Percentiles rank a stretch among this genome's conserved stretches.
Conservation (phyloP, 1,139 yeast species). For the Magnusiomyces tetraspermus region DNA sequence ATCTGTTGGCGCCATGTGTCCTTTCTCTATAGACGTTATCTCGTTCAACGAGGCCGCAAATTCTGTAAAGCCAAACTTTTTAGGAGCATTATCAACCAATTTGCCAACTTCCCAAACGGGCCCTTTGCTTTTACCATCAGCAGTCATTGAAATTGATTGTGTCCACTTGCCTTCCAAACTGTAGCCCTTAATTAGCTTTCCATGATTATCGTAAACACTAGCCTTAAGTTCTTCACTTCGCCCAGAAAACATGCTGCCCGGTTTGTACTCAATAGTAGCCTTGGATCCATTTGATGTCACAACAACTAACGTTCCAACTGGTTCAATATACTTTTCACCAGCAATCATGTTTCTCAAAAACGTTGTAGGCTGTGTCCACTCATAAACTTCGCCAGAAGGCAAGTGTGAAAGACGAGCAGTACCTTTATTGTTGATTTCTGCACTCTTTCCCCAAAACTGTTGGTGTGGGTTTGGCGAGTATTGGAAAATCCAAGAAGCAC, state of each 20-base stretch:
- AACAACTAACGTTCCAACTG: constrained; percentile 58
- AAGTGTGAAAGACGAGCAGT: constrained; percentile 45
- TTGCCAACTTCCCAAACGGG: constrained; percentile 58
- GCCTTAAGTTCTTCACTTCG: constrained; percentile 72
- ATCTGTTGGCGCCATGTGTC: constrained; percentile 68
- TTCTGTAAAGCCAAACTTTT: constrained; percentile 75
- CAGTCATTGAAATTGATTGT: constrained; percentile 20
- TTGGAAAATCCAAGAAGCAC: constrained; percentile 62
- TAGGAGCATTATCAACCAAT: constrained; percentile 47
- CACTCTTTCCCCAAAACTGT: constrained; percentile 91
- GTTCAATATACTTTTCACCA: constrained; percentile 94
- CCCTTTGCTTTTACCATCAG: constrained; percentile 14
- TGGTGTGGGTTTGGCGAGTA: constrained; percentile 76
- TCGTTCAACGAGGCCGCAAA: constrained; percentile 78
- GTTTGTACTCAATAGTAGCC: constrained; percentile 67
- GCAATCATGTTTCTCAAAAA: constrained; percentile 80
- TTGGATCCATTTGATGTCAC: constrained; percentile 57
- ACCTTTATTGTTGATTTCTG: constrained; percentile 75
- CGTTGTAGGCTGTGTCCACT: constrained; percentile 77
- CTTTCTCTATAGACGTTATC: constrained; percentile 59
- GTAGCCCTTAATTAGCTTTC: constrained; percentile 28
- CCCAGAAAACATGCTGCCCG: constrained; percentile 69
- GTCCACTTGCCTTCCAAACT: constrained; percentile 73
- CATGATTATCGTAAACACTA: constrained; percentile 39
- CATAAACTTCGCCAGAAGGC: constrained; percentile 59